Conservation (phyloP, 768 basidiomycete species). For the Mycena kentingensis region DNA sequence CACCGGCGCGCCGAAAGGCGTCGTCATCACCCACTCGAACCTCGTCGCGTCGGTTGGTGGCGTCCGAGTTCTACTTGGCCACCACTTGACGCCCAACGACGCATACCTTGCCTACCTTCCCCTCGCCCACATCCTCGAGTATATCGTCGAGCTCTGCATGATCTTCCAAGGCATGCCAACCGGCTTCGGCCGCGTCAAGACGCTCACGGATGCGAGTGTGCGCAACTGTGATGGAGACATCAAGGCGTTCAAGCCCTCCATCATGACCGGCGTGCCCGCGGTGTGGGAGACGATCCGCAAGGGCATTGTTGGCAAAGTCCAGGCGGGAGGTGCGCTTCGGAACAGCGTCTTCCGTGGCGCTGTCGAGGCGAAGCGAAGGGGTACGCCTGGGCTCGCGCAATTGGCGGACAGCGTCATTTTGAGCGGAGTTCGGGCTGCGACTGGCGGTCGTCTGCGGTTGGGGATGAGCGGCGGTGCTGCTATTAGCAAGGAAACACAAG, state of each 20-base stretch:
- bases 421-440: conserved; percentile 74
- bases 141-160: conserved; percentile 83
- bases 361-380: conserved; percentile 70
- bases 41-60: conserved; percentile 85
- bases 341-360: conserved; percentile 82
- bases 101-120: conserved; percentile 89
- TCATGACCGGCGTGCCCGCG: conserved; percentile 94
- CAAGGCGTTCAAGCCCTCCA: conserved; percentile 75
- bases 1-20: conserved; percentile 94
- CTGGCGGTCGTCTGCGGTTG: conserved; percentile 84
- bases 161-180: conserved; percentile 76
- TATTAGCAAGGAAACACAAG: conserved; percentile 83
- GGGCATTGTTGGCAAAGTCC: conserved; percentile 84
- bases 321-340: conserved; percentile 64
- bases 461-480: conserved; percentile 87
- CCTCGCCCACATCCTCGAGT: conserved; percentile 94
- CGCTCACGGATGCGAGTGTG: conserved; percentile 91
- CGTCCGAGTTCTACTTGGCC: conserved; percentile 70
- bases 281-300: conserved; percentile 98
- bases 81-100: conserved; percentile 61
- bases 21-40: conserved; percentile 85
- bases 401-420: conserved; percentile 80
- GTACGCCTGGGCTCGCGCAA: conserved; percentile 62
- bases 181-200: conserved; percentile 94
- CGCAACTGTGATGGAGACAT: conserved; percentile 87